Percentiles rank a stretch among this genome's conserved stretches.
Evolutionary conservation across 768 basidiomycete genomes (phyloP).

Genomic region (Leccinum longicurvipes): DNA sequence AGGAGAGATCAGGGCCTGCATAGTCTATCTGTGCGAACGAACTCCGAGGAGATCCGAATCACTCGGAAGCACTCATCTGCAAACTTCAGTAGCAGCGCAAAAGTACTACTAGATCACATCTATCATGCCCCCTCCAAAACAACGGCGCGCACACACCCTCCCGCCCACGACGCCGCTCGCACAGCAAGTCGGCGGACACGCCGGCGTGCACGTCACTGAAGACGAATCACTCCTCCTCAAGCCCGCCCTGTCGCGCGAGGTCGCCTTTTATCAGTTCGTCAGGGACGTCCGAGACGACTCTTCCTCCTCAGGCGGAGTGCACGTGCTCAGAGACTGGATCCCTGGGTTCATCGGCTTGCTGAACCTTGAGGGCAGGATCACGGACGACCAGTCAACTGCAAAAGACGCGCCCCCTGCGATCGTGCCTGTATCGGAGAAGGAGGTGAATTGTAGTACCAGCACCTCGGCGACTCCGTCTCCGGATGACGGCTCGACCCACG

Average conservation of each 20-base stretch:
- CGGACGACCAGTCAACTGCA: slow-evolving; percentile 8
- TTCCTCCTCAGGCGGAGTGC: background rate
- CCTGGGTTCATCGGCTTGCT: slow-evolving; percentile 82
- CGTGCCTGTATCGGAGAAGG: slow-evolving; percentile 31
- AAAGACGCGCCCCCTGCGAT: slow-evolving; percentile 10
- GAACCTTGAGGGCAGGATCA: slow-evolving; percentile 54
- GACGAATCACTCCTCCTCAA: slow-evolving; percentile 83
- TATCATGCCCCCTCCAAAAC: slow-evolving; percentile 7
- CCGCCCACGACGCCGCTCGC: slow-evolving; percentile 35
- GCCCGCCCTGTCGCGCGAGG: slow-evolving; percentile 60
- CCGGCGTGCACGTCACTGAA: slow-evolving; percentile 65
- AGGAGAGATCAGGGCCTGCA: too few species aligned
- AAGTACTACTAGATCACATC: background rate
- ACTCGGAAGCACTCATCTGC: background rate
- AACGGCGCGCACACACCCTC: slow-evolving; percentile 17
- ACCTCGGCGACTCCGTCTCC: slow-evolving; percentile 39
- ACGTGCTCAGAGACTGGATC: slow-evolving; percentile 50
- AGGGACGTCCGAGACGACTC: slow-evolving; percentile 18
- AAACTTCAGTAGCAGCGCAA: too few species aligned
- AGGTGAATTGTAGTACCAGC: slow-evolving; percentile 1
- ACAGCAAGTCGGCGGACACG: slow-evolving; percentile 80
- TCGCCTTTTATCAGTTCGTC: slow-evolving; percentile 66
- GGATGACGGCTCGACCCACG: too few species aligned
- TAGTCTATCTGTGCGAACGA: too few species aligned
- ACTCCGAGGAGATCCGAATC: background rate